Conservation (phyloP, 1,284 basidiomycete species). For the Heliocybe sulcata region DNA sequence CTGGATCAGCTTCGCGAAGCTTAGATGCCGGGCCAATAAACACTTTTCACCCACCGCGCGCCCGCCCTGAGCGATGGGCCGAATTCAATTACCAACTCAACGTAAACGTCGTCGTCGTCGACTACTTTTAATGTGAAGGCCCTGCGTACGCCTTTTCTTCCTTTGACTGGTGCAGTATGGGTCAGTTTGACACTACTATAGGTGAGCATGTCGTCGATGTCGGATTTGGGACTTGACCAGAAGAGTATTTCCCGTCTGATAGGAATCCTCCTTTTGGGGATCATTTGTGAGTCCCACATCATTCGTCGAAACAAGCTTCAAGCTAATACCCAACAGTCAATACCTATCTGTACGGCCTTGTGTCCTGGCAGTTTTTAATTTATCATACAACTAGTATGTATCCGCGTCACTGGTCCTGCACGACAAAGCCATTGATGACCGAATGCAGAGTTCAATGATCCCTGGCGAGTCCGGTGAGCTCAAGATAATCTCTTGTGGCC, state of each 20-base stretch:
- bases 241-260: background rate
- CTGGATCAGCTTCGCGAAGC: background rate
- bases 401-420: background rate
- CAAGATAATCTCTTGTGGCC: background rate
- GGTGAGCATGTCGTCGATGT: background rate
- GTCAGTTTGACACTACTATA: conserved; percentile 1
- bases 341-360: conserved; percentile 43
- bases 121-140: background rate
- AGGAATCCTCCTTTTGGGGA: background rate
- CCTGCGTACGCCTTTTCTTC: background rate
- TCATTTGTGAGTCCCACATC: background rate
- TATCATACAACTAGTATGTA: conserved; percentile 34
- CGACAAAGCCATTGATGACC: background rate
- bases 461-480: conserved; percentile 29
- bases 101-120: too few species aligned
- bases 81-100: background rate
- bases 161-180: background rate
- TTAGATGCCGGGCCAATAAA: background rate
- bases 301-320: background rate
- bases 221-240: background rate
- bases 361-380: conserved; percentile 37
- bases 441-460: conserved; percentile 37
- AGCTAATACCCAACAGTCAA: conserved; percentile 27
- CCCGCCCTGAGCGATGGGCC: background rate
- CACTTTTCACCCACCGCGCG: too few species aligned